These are phyloP conservation scores for Phytophthora capsici DNA, from an alignment of 352 stramenopile genomes.

Conservation along the genomic window DNA sequence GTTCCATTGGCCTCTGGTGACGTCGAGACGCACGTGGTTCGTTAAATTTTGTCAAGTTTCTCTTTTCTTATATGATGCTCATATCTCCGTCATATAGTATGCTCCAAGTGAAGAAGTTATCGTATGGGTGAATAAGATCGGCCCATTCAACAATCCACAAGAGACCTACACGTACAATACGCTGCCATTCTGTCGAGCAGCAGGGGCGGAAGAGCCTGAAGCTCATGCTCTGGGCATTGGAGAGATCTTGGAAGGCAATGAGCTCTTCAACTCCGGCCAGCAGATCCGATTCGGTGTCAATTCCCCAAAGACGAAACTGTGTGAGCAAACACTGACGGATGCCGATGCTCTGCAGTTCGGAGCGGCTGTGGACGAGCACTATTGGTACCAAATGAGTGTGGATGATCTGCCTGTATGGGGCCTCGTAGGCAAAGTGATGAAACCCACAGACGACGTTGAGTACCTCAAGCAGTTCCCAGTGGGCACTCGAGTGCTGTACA, in stretches of 20 bases:
- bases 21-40: slow-evolving; percentile 69
- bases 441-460: slow-evolving; percentile 83
- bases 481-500: slow-evolving; percentile 94
- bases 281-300: slow-evolving; percentile 79
- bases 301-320: slow-evolving; percentile 71
- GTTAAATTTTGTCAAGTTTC: neutral
- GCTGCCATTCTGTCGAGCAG: slow-evolving; percentile 96
- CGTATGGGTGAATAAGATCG: slow-evolving; percentile 98
- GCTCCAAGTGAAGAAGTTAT: slow-evolving; percentile 77
- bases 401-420: slow-evolving; percentile 99
- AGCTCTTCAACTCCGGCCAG: slow-evolving; percentile 94
- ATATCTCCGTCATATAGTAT: slow-evolving; percentile 53
- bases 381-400: slow-evolving; percentile 99
- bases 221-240: slow-evolving; percentile 91
- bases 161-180: slow-evolving; percentile 99
- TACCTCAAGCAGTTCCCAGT: slow-evolving; percentile 85
- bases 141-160: slow-evolving; percentile 97
- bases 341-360: slow-evolving; percentile 81
- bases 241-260: slow-evolving; percentile 96
- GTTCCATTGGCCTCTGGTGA: slow-evolving; percentile 33
- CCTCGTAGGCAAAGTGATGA: slow-evolving; percentile 97
- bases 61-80: slow-evolving; percentile 4
- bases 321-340: slow-evolving; percentile 74
- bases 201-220: slow-evolving; percentile 87
- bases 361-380: slow-evolving; percentile 94